Evolutionary conservation across 768 basidiomycete species (phyloP), one percentile per base, ranked within the genome.

Genomic region (Lyophyllum shimeji): DNA sequence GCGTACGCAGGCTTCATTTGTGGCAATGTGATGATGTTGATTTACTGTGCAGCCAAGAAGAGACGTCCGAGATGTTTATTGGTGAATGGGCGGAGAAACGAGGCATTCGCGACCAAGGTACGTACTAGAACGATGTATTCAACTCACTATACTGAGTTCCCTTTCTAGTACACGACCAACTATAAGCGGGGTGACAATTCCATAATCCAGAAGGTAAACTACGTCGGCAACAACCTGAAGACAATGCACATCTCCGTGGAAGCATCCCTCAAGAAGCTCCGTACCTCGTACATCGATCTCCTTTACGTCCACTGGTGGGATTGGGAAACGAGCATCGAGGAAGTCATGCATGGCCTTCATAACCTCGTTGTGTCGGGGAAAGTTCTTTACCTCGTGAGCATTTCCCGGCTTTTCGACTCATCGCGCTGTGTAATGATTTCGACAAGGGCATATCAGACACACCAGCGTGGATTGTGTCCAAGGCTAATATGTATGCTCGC

Each of bases 311-410:
- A 80, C 55, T 76, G 70, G 69, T 82, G 82, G 82, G 83, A 85
- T 60, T 83, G 71, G 57, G 66, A 72, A 13, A 82, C 80, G 9
- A 70, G 72, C 17, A 71, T 86, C 47, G 76, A 80, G 59, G 85
- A 87, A 66, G 66, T 85, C 27, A 84, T 86, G 82, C 73, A 76
- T 46, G 67, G 71, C 4, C 68, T 87, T 4, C 80, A 86, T 60
- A 71, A 71, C 21, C 73, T 86, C 37, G 79, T 86, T 44, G 64
- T 67, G 8, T 61, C 69, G 21, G 77, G 84, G n/a, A 85, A 84
- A 62, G 81, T 84, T 17, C 63, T 80, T 3, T 81, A 82, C 59
- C 69, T 73, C 18, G 73, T 72, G 50, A 51, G 65, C 46, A 37
- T 17, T 13, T 3, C 3, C 15, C 15, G 9, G 15, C 15, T 37